phyloP scores from a whole-genome alignment of 2,329 filamentous ascomycete genomes.

The Raffaelea arxii region DNA sequence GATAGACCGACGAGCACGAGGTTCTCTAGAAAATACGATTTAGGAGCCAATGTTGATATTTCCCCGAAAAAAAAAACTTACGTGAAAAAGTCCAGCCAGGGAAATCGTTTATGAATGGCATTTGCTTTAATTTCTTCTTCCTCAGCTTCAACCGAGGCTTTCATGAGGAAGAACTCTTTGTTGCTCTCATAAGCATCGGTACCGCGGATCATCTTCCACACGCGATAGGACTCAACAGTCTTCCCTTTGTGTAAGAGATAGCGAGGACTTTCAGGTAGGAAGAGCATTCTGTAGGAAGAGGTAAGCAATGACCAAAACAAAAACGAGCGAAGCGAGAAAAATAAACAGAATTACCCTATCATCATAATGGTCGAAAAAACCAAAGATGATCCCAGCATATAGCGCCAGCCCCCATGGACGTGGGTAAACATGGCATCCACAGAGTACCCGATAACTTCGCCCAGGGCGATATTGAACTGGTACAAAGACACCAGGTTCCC shows the following conservation, averaged over 20 bases:
- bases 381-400: constrained; percentile 62
- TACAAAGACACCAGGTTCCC: constrained; percentile 66
- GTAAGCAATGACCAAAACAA: not conserved
- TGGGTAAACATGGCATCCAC: constrained; percentile 62
- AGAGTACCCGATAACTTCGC: constrained; percentile 63
- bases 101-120: constrained; percentile 44
- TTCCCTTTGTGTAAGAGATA: constrained; percentile 60
- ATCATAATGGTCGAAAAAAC: constrained; percentile 57
- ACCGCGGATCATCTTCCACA: constrained; percentile 67
- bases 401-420: constrained; percentile 63
- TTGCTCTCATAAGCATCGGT: constrained; percentile 43
- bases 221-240: constrained; percentile 49
- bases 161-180: constrained; percentile 66
- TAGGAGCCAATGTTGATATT: not conserved
- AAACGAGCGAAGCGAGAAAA: not conserved
- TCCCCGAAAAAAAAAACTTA: not conserved
- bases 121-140: constrained; percentile 41
- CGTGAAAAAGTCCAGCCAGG: constrained; percentile 67
- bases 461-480: constrained; percentile 66
- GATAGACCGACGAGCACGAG: constrained; percentile 53
- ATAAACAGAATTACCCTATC: constrained; percentile 20
- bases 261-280: constrained; percentile 60
- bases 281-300: constrained; percentile 40
- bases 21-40: constrained; percentile 14
- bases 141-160: constrained; percentile 46